A percentile compares a stretch with the other conserved stretches of the same genome.
Evolutionary conservation across 177 flowering plant species (phyloP).

Genomic region (Vitis hybrid): DNA sequence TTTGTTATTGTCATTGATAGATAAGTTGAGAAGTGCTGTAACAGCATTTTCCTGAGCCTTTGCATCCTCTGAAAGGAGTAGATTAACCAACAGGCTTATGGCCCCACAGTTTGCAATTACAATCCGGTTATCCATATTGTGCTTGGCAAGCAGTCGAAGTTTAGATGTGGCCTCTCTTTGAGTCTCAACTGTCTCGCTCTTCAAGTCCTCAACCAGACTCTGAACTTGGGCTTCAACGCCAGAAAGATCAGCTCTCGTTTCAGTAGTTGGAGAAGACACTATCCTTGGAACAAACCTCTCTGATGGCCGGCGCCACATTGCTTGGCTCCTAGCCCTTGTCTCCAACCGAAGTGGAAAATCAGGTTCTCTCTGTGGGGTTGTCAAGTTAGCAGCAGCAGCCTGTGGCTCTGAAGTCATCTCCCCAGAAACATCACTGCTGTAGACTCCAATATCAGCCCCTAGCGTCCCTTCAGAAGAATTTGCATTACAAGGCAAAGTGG

Average conservation of each 20-base stretch:
- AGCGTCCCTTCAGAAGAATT: conserved; percentile 32
- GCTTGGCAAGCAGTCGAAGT: conserved; percentile 69
- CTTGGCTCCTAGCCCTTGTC: conserved; percentile 56
- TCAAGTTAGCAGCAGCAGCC: conserved; percentile 28
- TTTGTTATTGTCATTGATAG: conserved; percentile 92
- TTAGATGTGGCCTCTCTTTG: conserved; percentile 61
- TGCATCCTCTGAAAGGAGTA: conserved; percentile 56
- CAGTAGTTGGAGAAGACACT: conserved; percentile 52
- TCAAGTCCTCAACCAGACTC: conserved; percentile 61
- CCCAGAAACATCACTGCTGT: conserved; percentile 66
- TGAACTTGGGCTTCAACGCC: conserved; percentile 63
- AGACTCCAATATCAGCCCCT: conserved; percentile 45
- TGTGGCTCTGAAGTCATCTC: conserved; percentile 54
- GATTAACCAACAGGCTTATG: conserved; percentile 53
- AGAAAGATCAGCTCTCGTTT: conserved; percentile 65
- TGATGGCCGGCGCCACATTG: conserved; percentile 72
- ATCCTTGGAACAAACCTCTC: conserved; percentile 65
- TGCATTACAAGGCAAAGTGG: conserved; percentile 44
- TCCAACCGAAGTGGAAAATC: conserved; percentile 53
- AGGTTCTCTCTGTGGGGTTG: conserved; percentile 46
- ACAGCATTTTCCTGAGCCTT: conserved; percentile 76
- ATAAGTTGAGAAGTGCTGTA: conserved; percentile 84
- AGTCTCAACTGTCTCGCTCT: conserved; percentile 45
- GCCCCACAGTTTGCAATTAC: conserved; percentile 81
- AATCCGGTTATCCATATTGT: conserved; percentile 82